Evolutionary conservation across 257 asterid genomes (phyloP), one percentile per base, ranked within the genome.

Genomic region (Scutellaria galericulata): DNA sequence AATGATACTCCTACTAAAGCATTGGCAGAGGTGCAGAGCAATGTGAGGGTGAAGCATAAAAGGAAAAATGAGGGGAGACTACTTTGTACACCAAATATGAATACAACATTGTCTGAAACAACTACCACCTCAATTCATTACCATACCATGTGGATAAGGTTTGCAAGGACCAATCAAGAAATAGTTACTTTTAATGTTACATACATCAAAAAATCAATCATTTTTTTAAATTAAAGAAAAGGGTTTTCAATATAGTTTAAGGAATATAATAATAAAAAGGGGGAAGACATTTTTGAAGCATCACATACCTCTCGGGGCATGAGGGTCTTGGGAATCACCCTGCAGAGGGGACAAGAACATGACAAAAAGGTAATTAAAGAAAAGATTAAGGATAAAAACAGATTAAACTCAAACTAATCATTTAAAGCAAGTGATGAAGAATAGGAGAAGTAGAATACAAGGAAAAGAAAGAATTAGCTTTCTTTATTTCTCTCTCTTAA

Each of bases 291-390:
- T 75, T 85, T 85, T 83, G 84, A 41, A 52, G 18, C 62, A 61
- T 18, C 18, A 85, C 85, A 82, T 88, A 95, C 99, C 98, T 90
- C 99, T 90, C 87, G 86, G 76, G 99, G 98, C 98, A 91, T 95
- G 90, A 95, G 99, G 46, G 99, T 95, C 97, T 95, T 95, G 96
- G 99, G 99, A 87, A 95, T 95, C 68, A 95, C 98, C 88, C 99
- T 95, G 93, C 80, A 80, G 74, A 76, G 80, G 42, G 76, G 86
- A 95, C 89, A 89, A 83, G 78, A 88, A 89, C 86, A 94, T 70
- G 98, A 86, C 96, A 91, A 91, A 79, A 73, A 85, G 37, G 67
- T 22, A 53, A 71, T 44, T 74, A 47, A 69, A 50, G 47, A 66
- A 62, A 53, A 37, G 48, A 63, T 22, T 11, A 35, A 61, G 48